Base-by-base conservation (phyloP, 2,329 filamentous ascomycete genomes). In the Periconia macrospinosa region DNA sequence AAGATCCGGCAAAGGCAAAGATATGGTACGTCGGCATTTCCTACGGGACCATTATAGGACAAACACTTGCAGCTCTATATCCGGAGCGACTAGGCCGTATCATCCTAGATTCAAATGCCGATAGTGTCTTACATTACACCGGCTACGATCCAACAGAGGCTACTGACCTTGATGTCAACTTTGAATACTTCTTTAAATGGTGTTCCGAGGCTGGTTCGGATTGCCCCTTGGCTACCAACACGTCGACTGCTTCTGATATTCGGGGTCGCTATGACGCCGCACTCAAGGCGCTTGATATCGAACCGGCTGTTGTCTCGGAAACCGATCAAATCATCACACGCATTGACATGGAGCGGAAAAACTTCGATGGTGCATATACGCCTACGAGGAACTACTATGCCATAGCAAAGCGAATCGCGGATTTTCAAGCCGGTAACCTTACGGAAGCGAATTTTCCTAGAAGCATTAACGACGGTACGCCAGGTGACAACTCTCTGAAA, bases 181-280 rank as follows among this genome's bases (percentile, higher is more conserved):
- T 57, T 64, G 15, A 37, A 37, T 77, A 73, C 17, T 86, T 86
- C 52, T 83, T 80, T 57, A 67, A 72, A 11, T 76, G 79, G 48
- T 87, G 84, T 61, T 75, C 79, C 61, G 68, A 75, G 37, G 82
- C 79, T 27, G 80, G 80, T 7, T 35, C 30, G 13, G 47, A 54
- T 27, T 61, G 58, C 44, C 13, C 33, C 6, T 56, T 61, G 33
- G 50, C 54, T 14, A 20, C 45, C 2, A 47, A 51, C 8, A 50
- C 55, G 17, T 17, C 14, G 2, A 41, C 15, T 27, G 45, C 48
- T 23, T 35, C 41, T 27, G 50, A 52, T 7, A 40, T 61, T 20
- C 42, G 54, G 37, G 49, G 27, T 15, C 56, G 56, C 30, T 59
- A 54, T 47, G 37, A 52, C 19, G 27, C 37, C 11, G 41, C 57